Evolutionary conservation across 768 basidiomycete species (phyloP).

Genomic region (Sporobolomyces roseus): DNA sequence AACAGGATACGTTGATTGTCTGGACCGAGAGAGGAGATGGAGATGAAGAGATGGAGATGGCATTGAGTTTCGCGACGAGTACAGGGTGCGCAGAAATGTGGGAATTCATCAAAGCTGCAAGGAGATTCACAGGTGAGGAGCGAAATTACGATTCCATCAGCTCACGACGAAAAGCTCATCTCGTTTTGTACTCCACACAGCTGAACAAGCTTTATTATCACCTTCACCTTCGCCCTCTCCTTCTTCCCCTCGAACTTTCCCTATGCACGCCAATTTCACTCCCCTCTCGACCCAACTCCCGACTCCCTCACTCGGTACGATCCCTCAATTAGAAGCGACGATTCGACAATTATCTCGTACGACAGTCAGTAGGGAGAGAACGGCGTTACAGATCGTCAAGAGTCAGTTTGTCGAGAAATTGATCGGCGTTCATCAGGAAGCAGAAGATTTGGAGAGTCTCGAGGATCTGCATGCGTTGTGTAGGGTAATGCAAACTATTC

Average conservation of each 20-base stretch:
- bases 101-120: slow-evolving; percentile 68
- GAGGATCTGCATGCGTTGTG: slow-evolving; percentile 86
- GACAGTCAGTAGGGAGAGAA: slow-evolving; percentile 33
- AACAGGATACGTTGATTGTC: slow-evolving; percentile 88
- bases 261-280: background rate
- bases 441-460: slow-evolving; percentile 88
- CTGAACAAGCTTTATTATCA: slow-evolving; percentile 19
- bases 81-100: slow-evolving; percentile 95
- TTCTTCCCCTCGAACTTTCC: slow-evolving; percentile 18
- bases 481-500: slow-evolving; percentile 86
- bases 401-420: slow-evolving; percentile 84
- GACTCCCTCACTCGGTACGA: slow-evolving; percentile 68
- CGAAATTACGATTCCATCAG: slow-evolving; percentile 31
- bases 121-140: slow-evolving; percentile 23
- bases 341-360: slow-evolving; percentile 63
- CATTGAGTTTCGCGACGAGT: slow-evolving; percentile 91
- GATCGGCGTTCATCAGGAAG: slow-evolving; percentile 75
- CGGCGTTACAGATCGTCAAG: slow-evolving; percentile 25
- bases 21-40: slow-evolving; percentile 79
- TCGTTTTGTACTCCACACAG: background rate
- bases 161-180: slow-evolving; percentile 6
- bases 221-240: slow-evolving; percentile 33
- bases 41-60: slow-evolving; percentile 80
- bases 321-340: slow-evolving; percentile 71
- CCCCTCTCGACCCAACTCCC: slow-evolving; percentile 56